These are phyloP conservation scores for Vicia villosa DNA, from an alignment of 306 rosid genomes.

Conservation along the genomic window DNA sequence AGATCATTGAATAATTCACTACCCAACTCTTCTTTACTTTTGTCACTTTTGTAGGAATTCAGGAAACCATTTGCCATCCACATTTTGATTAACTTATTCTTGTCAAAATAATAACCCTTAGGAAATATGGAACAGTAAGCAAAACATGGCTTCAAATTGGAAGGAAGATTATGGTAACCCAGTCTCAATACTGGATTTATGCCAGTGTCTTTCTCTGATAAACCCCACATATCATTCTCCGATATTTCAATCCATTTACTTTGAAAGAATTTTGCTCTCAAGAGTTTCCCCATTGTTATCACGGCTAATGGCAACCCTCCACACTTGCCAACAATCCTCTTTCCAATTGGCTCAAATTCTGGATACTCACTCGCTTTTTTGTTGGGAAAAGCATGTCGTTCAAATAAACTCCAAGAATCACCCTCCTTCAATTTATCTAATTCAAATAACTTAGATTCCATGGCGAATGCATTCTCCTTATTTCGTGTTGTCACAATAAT, in stretches of 20 bases:
- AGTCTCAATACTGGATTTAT: too few relatives aligned
- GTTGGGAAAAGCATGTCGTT: not conserved
- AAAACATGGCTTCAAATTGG: too few relatives aligned
- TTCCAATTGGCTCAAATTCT: not conserved
- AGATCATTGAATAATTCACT: too few relatives aligned
- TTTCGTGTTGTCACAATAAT: slow-evolving; percentile 9
- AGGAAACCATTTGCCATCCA: too few relatives aligned
- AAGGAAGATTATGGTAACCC: too few relatives aligned
- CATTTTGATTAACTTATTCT: too few relatives aligned
- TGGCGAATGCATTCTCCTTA: not conserved
- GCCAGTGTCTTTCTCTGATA: not conserved
- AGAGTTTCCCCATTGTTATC: slow-evolving; percentile 43
- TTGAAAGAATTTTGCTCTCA: slow-evolving; percentile 29
- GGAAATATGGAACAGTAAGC: too few relatives aligned
- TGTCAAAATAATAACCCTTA: too few relatives aligned
- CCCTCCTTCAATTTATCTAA: not conserved
- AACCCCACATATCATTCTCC: slow-evolving; percentile 38
- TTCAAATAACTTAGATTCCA: not conserved
- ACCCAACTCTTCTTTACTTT: too few relatives aligned
- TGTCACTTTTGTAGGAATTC: too few relatives aligned
- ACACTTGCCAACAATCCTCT: slow-evolving; percentile 21
- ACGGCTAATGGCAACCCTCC: slow-evolving; percentile 54
- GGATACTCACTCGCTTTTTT: not conserved
- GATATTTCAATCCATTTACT: slow-evolving; percentile 34
- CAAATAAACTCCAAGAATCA: slow-evolving; percentile 1